A percentile compares a stretch with the other conserved stretches of the same genome.
phyloP scores from a whole-genome alignment of 225 moss, liverwort and hornwort genomes.

The Rhytidiadelphus loreus region DNA sequence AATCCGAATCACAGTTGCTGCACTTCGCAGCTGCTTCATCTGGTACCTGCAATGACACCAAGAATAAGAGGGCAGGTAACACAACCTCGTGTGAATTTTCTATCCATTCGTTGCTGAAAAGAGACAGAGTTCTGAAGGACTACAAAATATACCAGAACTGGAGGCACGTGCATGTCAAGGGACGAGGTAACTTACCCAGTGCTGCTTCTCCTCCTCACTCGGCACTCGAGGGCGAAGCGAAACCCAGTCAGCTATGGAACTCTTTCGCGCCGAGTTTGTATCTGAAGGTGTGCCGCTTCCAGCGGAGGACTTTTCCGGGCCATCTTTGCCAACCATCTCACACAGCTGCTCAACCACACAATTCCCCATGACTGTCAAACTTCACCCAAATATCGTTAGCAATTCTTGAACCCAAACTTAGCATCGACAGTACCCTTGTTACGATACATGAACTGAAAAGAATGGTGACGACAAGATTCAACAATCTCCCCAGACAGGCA shows the following conservation, averaged over 20 bases:
- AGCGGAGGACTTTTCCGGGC: slow-evolving; percentile 20
- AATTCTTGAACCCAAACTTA: not conserved
- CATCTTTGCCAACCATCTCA: slow-evolving; percentile 94
- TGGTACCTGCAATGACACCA: slow-evolving; percentile 50
- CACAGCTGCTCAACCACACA: slow-evolving; percentile 44
- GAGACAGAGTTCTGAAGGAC: not conserved
- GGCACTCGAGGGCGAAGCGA: slow-evolving; percentile 56
- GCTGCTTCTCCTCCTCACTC: slow-evolving; percentile 84
- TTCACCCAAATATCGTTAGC: no score
- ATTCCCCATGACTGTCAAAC: not conserved
- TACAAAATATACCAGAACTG: not conserved
- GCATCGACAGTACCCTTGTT: no score
- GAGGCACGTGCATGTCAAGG: not conserved
- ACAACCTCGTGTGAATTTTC: not conserved
- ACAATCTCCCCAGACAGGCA: not conserved
- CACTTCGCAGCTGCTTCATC: slow-evolving; percentile 94
- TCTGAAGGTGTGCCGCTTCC: slow-evolving; percentile 27
- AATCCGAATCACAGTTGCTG: slow-evolving; percentile 68
- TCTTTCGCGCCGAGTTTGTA: slow-evolving; percentile 25
- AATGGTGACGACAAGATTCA: not conserved
- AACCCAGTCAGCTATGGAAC: slow-evolving; percentile 84
- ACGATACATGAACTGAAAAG: not conserved
- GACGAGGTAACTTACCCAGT: slow-evolving; percentile 49
- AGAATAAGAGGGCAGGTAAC: not conserved
- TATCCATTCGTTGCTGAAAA: not conserved